Base-by-base conservation (phyloP, 2,329 filamentous ascomycete species). In the Fusarium sp. region DNA sequence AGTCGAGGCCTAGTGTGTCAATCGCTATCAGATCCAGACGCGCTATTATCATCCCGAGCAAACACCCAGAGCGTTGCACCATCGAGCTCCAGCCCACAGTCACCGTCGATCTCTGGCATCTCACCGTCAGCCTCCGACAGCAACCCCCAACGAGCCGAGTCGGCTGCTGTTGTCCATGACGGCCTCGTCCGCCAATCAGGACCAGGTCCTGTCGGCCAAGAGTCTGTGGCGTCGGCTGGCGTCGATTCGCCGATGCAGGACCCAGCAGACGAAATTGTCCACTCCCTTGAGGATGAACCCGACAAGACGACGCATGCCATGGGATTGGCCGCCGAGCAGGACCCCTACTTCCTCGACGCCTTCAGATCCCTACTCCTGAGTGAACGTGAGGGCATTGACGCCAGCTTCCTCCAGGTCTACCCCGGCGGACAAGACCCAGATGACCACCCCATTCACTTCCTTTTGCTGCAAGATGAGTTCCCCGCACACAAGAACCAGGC, bases 281-380 rank as follows among this genome's bases (percentile, higher is more conserved):
- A 83, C 22, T 84, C 84, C 1, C 80, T 87, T 9, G 85, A 87
- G 67, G 85, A 87, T 67, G 82, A 82, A 16, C 75, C 80, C 20
- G 81, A 83, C 63, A 75, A 81, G 20, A 86, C 85, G 2, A 84
- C 86, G 14, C 85, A 87, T 73, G 85, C 81, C 14, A 83, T 87
- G 79, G 86, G 85, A 0, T 80, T 84, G 16, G 81, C 84, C 2
- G 83, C 82, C 11, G 86, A 88, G 75, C 86, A 88, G 71, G 86
- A 87, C 64, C 82, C 85, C 2, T 82, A 86, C 70, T 81, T 87
- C 10, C 80, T 88, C 6, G 83, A 84, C 41, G 85, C 85, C 13
- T 87, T 88, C 64, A 80, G 85, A 20, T 87, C 86, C 39, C 82
- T 85, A 20, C 83, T 87, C 31, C 77, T 86, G 52, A 86, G 85